These are phyloP conservation scores for Coemansia sp. DNA, from an alignment of 192 early-diverging fungal species.

Conservation along the genomic window DNA sequence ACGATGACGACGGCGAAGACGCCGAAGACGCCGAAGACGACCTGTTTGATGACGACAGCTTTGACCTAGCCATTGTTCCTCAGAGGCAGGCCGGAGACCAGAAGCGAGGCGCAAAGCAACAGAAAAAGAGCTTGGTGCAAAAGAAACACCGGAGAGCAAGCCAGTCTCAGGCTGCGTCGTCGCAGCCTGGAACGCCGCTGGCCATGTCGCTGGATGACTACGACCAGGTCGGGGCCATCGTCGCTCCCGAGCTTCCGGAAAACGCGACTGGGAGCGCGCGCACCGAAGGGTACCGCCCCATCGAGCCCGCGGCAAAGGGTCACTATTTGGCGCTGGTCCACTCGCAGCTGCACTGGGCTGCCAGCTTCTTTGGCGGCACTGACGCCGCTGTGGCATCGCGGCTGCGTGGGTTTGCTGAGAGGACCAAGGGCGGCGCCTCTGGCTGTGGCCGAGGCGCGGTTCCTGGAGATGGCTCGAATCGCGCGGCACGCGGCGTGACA, in stretches of 20 bases:
- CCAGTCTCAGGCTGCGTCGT: slow-evolving; percentile 13
- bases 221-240: neutral
- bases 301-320: slow-evolving; percentile 69
- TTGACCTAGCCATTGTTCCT: slow-evolving; percentile 11
- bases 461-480: slow-evolving; percentile 10
- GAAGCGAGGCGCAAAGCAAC: neutral
- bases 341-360: slow-evolving; percentile 54
- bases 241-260: slow-evolving; percentile 28
- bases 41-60: neutral
- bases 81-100: slow-evolving; percentile 3
- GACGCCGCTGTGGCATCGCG: slow-evolving; percentile 50
- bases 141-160: slow-evolving; percentile 24
- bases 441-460: slow-evolving; percentile 23
- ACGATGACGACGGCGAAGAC: slow-evolving; percentile 6
- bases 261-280: slow-evolving; percentile 80
- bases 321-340: slow-evolving; percentile 63
- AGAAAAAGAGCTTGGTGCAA: neutral
- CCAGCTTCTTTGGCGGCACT: slow-evolving; percentile 55
- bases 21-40: neutral
- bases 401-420: slow-evolving; percentile 41
- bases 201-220: neutral
- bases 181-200: slow-evolving; percentile 36
- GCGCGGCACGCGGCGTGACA: slow-evolving; percentile 7
- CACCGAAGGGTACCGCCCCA: slow-evolving; percentile 77
- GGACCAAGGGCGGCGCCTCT: slow-evolving; percentile 3